These are phyloP conservation scores for Neurospora tetraspora DNA, from an alignment of 495 filamentous ascomycete species.

Conservation along the genomic window DNA sequence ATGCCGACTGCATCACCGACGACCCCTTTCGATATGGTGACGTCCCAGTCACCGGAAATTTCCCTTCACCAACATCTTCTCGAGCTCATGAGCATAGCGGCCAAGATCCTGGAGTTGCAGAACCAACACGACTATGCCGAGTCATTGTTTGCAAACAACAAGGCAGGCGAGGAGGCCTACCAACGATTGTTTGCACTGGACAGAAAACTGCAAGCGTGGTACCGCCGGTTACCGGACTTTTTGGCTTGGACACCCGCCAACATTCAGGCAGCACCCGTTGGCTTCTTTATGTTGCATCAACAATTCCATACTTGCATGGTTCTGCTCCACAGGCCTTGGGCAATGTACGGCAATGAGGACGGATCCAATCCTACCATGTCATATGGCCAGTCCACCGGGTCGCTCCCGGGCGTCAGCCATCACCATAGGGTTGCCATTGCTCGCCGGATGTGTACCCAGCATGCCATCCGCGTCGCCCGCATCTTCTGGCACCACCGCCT, in stretches of 20 bases:
- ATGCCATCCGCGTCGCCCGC: conserved; percentile 37
- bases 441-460: conserved; percentile 41
- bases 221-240: conserved; percentile 35
- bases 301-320: conserved; percentile 43
- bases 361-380: conserved; percentile 10
- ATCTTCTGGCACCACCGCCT: conserved; percentile 44
- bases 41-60: conserved; percentile 21
- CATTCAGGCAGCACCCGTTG: conserved; percentile 36
- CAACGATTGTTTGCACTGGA: conserved; percentile 37
- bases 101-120: conserved; percentile 35
- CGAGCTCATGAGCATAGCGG: conserved; percentile 43
- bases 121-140: conserved; percentile 10
- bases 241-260: conserved; percentile 39
- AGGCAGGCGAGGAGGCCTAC: conserved; percentile 31
- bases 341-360: conserved; percentile 24
- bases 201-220: conserved; percentile 42
- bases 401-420: conserved; percentile 7
- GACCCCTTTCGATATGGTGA: neutral
- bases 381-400: neutral
- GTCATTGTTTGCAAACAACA: conserved; percentile 12
- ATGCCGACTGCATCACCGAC: neutral
- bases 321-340: conserved; percentile 40
- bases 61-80: conserved; percentile 37
- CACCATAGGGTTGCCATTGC: conserved; percentile 34
- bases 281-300: conserved; percentile 44